Conservation (phyloP, 495 filamentous ascomycete genomes). For the Astrocystis sublimbata region DNA sequence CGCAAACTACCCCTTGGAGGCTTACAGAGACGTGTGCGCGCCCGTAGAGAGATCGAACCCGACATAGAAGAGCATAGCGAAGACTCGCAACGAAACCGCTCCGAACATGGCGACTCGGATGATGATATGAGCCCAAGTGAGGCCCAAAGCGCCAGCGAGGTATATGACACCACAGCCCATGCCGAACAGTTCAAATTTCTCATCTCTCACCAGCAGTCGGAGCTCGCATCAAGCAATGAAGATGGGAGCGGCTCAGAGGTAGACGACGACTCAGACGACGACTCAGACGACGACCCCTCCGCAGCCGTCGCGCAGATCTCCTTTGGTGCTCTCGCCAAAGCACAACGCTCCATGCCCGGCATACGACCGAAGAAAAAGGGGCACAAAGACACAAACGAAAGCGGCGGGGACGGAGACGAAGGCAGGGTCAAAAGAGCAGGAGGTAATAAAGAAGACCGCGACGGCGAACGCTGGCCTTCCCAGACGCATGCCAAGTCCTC, state of each 20-base stretch:
- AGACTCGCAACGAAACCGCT: slow-evolving; percentile 33
- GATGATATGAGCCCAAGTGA: slow-evolving; percentile 16
- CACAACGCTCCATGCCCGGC: slow-evolving; percentile 63
- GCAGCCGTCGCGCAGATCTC: slow-evolving; percentile 59
- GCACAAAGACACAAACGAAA: slow-evolving; percentile 35
- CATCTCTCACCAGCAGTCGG: slow-evolving; percentile 22
- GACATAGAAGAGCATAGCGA: slow-evolving; percentile 40
- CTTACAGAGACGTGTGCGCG: slow-evolving; percentile 62
- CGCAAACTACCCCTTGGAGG: slow-evolving; percentile 28
- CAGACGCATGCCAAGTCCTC: slow-evolving; percentile 29
- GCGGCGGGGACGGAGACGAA: slow-evolving; percentile 20
- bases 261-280: no score
- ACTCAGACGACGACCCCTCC: slow-evolving; percentile 43
- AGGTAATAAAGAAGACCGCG: slow-evolving; percentile 16
- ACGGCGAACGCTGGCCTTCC: slow-evolving; percentile 19
- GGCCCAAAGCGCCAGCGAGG: not conserved
- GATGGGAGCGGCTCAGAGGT: slow-evolving; percentile 33
- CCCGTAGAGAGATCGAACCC: slow-evolving; percentile 58
- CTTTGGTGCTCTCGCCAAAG: slow-evolving; percentile 85
- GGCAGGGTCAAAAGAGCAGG: no score
- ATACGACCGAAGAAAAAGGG: slow-evolving; percentile 30
- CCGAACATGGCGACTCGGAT: slow-evolving; percentile 34
- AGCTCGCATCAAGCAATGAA: slow-evolving; percentile 21
- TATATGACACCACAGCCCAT: not conserved
- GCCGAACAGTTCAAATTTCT: not conserved